Conservation (phyloP, 306 rosid species). For the Morella rubra region DNA sequence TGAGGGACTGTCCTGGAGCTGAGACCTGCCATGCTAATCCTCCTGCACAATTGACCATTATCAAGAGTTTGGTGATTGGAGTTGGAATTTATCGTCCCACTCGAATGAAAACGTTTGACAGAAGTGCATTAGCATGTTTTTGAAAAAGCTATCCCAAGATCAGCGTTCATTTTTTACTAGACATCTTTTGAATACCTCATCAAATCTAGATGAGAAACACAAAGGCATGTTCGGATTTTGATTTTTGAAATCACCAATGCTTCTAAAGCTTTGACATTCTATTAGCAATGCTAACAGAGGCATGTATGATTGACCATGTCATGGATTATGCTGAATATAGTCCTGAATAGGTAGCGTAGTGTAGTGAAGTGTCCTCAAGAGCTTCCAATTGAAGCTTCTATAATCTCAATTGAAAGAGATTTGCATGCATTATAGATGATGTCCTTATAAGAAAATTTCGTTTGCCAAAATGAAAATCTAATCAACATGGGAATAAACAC, state of each 20-base stretch:
- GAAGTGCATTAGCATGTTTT: background rate
- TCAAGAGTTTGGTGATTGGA: slow-evolving; percentile 8
- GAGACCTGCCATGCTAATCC: slow-evolving; percentile 99
- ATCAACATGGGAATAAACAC: background rate
- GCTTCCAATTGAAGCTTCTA: background rate
- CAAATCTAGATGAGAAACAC: background rate
- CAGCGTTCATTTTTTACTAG: background rate
- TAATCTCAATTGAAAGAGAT: background rate
- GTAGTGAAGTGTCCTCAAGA: background rate
- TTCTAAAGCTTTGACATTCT: background rate
- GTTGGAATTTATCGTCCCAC: background rate
- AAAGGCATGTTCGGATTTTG: background rate
- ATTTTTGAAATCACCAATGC: background rate
- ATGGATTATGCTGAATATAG: background rate
- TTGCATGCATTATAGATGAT: background rate
- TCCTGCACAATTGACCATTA: slow-evolving; percentile 51
- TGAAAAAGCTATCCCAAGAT: background rate
- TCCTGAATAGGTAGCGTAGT: background rate
- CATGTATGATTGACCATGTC: background rate
- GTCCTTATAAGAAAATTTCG: background rate
- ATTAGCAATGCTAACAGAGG: background rate
- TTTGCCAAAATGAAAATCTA: background rate
- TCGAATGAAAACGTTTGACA: background rate
- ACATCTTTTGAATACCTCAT: no score
- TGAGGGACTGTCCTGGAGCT: slow-evolving; percentile 89